phyloP scores from a whole-genome alignment of 1,284 basidiomycete genomes.

The Papiliotrema flavescens region DNA sequence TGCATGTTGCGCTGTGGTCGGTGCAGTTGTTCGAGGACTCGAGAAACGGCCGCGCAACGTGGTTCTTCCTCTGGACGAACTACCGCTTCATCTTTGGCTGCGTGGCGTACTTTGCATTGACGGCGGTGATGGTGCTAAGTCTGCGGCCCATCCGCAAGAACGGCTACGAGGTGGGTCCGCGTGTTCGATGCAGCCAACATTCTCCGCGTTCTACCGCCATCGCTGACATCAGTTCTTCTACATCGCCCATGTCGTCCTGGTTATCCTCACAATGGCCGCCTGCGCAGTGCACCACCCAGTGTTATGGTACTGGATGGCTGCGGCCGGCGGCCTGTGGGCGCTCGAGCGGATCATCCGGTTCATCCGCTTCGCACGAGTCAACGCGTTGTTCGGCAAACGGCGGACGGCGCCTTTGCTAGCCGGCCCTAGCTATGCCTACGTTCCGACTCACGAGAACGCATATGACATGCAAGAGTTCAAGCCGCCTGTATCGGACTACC shows the following conservation, averaged over 20 bases:
- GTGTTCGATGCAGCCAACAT: neutral
- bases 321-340: constrained; percentile 62
- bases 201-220: neutral
- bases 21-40: constrained; percentile 64
- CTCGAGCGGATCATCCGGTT: constrained; percentile 63
- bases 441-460: constrained; percentile 11
- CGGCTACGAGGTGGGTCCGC: constrained; percentile 60
- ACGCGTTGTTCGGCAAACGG: constrained; percentile 51
- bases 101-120: constrained; percentile 68
- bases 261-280: constrained; percentile 60
- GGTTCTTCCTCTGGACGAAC: constrained; percentile 63
- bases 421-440: constrained; percentile 20
- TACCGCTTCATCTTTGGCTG: constrained; percentile 70
- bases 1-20: constrained; percentile 73
- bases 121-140: constrained; percentile 63
- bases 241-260: constrained; percentile 63
- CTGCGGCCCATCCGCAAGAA: constrained; percentile 61
- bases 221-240: constrained; percentile 60
- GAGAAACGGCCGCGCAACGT: constrained; percentile 56
- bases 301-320: constrained; percentile 59
- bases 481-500: constrained; percentile 1
- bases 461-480: constrained; percentile 23
- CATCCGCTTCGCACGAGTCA: constrained; percentile 62
- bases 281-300: constrained; percentile 67
- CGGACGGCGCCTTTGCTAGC: constrained; percentile 7